phyloP scores from a whole-genome alignment of 225 moss, liverwort and hornwort species.

The Polytrichum commune region DNA sequence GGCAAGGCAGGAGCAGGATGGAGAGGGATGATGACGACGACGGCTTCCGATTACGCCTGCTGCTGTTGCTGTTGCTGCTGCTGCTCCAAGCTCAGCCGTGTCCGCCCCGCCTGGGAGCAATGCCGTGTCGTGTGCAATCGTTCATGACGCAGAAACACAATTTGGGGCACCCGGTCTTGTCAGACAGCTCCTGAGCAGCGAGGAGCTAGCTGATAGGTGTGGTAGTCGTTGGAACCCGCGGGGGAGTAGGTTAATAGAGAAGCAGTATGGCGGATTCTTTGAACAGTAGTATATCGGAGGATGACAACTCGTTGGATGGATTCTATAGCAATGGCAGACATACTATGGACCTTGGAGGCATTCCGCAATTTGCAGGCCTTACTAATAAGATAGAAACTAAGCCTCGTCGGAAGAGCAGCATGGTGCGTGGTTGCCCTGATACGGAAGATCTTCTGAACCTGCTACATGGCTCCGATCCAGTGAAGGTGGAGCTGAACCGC shows the following conservation, averaged over 20 bases:
- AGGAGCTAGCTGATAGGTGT: slow-evolving; percentile 14
- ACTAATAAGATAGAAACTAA: slow-evolving; percentile 43
- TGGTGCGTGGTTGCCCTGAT: slow-evolving; percentile 56
- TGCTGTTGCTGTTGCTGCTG: slow-evolving; percentile 32
- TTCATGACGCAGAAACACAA: slow-evolving; percentile 19
- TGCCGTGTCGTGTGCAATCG: slow-evolving; percentile 11
- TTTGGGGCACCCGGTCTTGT: slow-evolving; percentile 8
- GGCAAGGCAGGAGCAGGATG: slow-evolving; percentile 33
- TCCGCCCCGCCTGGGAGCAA: slow-evolving; percentile 24
- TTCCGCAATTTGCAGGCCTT: slow-evolving; percentile 44
- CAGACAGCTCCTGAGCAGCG: slow-evolving; percentile 14
- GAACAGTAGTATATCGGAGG: slow-evolving; percentile 57
- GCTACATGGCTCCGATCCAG: slow-evolving; percentile 65
- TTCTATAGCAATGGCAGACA: slow-evolving; percentile 55
- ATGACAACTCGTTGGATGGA: slow-evolving; percentile 57
- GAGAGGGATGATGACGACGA: slow-evolving; percentile 40
- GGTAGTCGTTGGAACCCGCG: slow-evolving; percentile 6
- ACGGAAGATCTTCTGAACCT: slow-evolving; percentile 59
- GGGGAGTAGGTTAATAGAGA: slow-evolving; percentile 3
- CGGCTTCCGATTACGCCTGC: slow-evolving; percentile 30
- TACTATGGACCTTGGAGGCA: slow-evolving; percentile 40
- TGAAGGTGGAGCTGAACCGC: slow-evolving; percentile 65
- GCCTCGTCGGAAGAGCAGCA: slow-evolving; percentile 35
- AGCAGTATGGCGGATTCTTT: slow-evolving; percentile 59
- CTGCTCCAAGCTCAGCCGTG: slow-evolving; percentile 35